These are phyloP conservation scores for Hermanozyma aechmeae DNA, from an alignment of 805 yeast genomes.

Conservation along the genomic window DNA sequence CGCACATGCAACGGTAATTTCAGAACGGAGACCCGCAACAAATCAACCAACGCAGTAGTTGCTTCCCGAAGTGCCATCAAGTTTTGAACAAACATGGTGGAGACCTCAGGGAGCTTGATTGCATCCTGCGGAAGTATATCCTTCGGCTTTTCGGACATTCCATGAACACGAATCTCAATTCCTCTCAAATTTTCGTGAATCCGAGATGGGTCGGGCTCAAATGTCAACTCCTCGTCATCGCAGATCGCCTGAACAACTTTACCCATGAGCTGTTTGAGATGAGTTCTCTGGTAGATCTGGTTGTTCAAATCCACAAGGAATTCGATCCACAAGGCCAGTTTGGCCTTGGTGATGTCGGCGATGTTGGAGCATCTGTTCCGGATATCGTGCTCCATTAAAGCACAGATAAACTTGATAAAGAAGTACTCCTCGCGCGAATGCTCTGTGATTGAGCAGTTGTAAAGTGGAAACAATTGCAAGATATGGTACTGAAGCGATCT, in stretches of 20 bases:
- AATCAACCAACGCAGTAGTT: slow-evolving; percentile 49
- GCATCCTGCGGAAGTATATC: slow-evolving; percentile 52
- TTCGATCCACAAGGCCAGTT: slow-evolving; percentile 35
- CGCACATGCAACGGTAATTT: slow-evolving; percentile 28
- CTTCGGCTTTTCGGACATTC: slow-evolving; percentile 22
- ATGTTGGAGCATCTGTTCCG: slow-evolving; percentile 15
- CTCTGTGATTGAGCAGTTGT: slow-evolving; percentile 15
- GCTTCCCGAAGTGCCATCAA: slow-evolving; percentile 67
- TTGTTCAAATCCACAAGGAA: slow-evolving; percentile 34
- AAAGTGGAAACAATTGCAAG: slow-evolving; percentile 21
- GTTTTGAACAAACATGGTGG: slow-evolving; percentile 61
- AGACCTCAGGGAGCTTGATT: slow-evolving; percentile 69
- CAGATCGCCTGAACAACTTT: slow-evolving; percentile 27
- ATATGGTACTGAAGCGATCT: slow-evolving; percentile 14
- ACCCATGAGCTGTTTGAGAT: slow-evolving; percentile 32
- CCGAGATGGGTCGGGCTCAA: slow-evolving; percentile 72
- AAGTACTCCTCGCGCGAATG: slow-evolving; percentile 65
- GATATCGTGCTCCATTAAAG: slow-evolving; percentile 34
- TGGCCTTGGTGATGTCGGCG: slow-evolving; percentile 31
- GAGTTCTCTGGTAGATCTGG: slow-evolving; percentile 39
- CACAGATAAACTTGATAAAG: slow-evolving; percentile 47
- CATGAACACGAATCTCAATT: slow-evolving; percentile 24
- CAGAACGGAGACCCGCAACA: slow-evolving; percentile 35
- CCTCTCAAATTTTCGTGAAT: slow-evolving; percentile 38
- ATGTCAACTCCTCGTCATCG: slow-evolving; percentile 44